A percentile compares a stretch with the other conserved stretches of the same genome.
Evolutionary conservation across 2,329 filamentous ascomycete species (phyloP).

Genomic region (Rutstroemia sp.): DNA sequence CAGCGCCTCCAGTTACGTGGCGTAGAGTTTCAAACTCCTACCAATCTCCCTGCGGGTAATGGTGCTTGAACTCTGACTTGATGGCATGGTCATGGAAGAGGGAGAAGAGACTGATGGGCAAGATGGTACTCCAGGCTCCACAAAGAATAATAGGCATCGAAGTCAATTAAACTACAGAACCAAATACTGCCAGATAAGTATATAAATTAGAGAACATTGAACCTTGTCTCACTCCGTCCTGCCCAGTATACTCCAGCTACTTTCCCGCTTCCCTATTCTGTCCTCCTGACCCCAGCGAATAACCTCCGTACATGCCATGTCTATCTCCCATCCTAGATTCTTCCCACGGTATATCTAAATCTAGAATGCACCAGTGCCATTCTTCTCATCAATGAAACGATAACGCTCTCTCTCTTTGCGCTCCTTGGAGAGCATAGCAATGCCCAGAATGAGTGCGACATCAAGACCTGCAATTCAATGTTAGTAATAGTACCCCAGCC

Average conservation of each 20-base stretch:
- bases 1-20: background rate
- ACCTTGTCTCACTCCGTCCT: too few species aligned
- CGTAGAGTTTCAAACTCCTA: background rate
- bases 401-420: slow-evolving; percentile 74
- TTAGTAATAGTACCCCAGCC: background rate
- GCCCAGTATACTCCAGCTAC: too few species aligned
- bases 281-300: background rate
- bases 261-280: too few species aligned
- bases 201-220: too few species aligned
- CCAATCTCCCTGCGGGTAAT: background rate
- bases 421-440: slow-evolving; percentile 72
- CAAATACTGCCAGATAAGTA: too few species aligned
- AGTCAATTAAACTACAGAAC: too few species aligned
- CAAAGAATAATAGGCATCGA: too few species aligned
- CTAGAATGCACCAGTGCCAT: slow-evolving; percentile 45
- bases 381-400: slow-evolving; percentile 76
- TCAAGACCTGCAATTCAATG: slow-evolving; percentile 30
- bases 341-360: background rate
- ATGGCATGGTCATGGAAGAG: background rate
- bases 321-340: background rate
- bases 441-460: slow-evolving; percentile 51
- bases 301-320: background rate
- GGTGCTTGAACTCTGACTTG: background rate
- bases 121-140: too few species aligned
- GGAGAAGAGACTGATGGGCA: too few species aligned